Percentiles rank a stretch among this genome's conserved stretches.
These are phyloP conservation scores for Rhizophagus clarus DNA, from an alignment of 192 early-diverging fungal species.

Conservation along the genomic window DNA sequence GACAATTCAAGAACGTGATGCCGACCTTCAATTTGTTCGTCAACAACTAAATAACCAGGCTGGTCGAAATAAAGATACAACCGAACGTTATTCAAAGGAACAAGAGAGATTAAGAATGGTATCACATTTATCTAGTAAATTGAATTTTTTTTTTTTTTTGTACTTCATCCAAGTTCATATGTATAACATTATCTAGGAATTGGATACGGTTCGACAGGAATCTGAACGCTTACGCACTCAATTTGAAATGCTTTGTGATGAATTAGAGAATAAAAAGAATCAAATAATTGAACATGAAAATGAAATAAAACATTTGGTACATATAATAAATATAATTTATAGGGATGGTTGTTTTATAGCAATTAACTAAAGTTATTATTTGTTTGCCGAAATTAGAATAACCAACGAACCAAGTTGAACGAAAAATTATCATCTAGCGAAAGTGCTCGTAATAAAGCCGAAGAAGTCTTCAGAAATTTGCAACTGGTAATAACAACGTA, in stretches of 20 bases:
- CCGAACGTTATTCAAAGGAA: conserved; percentile 44
- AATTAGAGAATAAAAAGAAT: conserved; percentile 36
- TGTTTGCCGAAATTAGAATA: background rate
- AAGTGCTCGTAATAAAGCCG: conserved; percentile 33
- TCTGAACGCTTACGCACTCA: conserved; percentile 40
- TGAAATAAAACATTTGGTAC: conserved; percentile 46
- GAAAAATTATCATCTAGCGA: conserved; percentile 38
- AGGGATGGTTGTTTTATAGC: background rate
- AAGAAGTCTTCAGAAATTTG: conserved; percentile 33
- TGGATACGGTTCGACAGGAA: conserved; percentile 37
- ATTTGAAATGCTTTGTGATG: conserved; percentile 24
- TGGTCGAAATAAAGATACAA: conserved; percentile 39
- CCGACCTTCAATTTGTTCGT: conserved; percentile 34
- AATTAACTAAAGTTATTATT: background rate
- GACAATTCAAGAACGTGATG: conserved; percentile 43
- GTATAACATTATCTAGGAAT: conserved; percentile 33
- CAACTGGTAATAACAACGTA: conserved; percentile 5
- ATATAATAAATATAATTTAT: background rate
- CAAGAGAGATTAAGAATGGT: conserved; percentile 41
- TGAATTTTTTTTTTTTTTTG: background rate
- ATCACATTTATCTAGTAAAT: background rate
- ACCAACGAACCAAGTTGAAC: conserved; percentile 35
- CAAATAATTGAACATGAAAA: conserved; percentile 35
- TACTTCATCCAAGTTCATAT: background rate
- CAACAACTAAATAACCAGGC: conserved; percentile 41